Conservation (phyloP, 2,329 filamentous ascomycete genomes). For the Fusarium sterilihyphosum region DNA sequence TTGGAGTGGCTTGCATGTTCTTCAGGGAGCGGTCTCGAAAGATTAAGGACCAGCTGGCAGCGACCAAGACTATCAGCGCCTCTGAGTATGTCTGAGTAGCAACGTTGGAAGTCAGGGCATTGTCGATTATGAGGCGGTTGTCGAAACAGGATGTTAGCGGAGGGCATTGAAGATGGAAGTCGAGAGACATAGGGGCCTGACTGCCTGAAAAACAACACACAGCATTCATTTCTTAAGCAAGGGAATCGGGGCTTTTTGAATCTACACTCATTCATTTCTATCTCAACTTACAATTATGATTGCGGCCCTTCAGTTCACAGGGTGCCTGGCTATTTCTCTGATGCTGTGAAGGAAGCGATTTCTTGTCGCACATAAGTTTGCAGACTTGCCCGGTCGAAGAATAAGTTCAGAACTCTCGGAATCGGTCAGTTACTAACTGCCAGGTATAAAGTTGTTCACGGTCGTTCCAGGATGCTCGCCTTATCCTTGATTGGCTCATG, state of each 20-base stretch:
- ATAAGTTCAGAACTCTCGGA: neutral
- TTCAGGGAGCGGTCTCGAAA: slow-evolving; percentile 8
- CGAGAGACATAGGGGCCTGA: neutral
- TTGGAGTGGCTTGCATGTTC: slow-evolving; percentile 7
- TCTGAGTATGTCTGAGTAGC: slow-evolving; percentile 1
- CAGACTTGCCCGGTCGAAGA: neutral
- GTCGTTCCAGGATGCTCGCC: neutral
- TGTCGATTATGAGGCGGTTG: neutral
- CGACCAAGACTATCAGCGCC: slow-evolving; percentile 1
- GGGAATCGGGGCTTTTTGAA: neutral
- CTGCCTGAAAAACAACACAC: neutral
- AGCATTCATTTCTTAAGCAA: neutral
- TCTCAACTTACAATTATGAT: neutral
- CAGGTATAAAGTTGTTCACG: neutral
- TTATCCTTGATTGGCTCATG: slow-evolving; percentile 10
- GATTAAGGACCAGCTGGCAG: neutral
- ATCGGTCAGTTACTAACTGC: neutral
- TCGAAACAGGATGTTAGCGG: neutral
- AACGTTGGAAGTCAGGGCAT: no score
- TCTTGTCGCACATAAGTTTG: neutral
- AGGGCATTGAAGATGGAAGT: neutral
- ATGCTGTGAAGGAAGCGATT: neutral
- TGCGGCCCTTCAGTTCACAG: neutral
- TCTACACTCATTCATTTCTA: neutral
- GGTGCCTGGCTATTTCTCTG: neutral